Percentiles rank a stretch among this genome's conserved stretches.
Conservation (phyloP, 2,329 filamentous ascomycete species). For the Cladophialophora immunda region DNA sequence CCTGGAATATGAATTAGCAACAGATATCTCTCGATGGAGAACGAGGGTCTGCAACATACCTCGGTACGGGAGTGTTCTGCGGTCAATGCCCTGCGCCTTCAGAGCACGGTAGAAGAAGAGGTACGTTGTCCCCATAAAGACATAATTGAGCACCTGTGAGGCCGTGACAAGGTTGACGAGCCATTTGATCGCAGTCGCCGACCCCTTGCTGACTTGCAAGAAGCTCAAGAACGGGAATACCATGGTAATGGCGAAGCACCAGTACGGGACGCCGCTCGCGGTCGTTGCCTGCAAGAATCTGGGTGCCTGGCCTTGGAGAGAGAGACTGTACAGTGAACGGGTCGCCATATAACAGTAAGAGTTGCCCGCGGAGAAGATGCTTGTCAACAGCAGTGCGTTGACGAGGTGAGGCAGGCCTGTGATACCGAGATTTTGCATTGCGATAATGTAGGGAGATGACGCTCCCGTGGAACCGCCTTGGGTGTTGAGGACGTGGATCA, state of each 20-base stretch:
- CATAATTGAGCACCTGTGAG: conserved; percentile 65
- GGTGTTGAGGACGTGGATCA: conserved; percentile 50
- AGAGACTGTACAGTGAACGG: conserved; percentile 62
- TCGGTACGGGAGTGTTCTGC: conserved; percentile 64
- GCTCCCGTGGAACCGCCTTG: conserved; percentile 59
- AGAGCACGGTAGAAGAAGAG: conserved; percentile 66
- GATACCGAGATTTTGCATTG: conserved; percentile 65
- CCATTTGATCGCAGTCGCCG: conserved; percentile 67
- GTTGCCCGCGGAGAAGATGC: conserved; percentile 65
- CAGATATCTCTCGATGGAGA: not conserved
- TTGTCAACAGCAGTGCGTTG: conserved; percentile 64
- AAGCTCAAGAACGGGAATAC: conserved; percentile 68
- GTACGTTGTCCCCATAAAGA: conserved; percentile 70
- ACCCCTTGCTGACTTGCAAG: conserved; percentile 70
- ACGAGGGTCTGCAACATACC: too few relatives aligned
- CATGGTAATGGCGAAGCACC: conserved; percentile 64
- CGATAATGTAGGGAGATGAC: conserved; percentile 70
- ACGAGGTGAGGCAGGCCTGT: conserved; percentile 64
- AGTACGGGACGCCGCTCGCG: conserved; percentile 68
- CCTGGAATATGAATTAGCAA: conserved; percentile 57
- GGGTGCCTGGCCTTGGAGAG: conserved; percentile 63
- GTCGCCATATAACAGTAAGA: conserved; percentile 57
- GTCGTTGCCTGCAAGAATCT: conserved; percentile 67
- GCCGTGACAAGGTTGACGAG: conserved; percentile 55
- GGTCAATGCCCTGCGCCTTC: conserved; percentile 61